A percentile compares a stretch with the other conserved stretches of the same genome.
phyloP scores from a whole-genome alignment of 2,329 filamentous ascomycete species.

The Gremmenia infestans region DNA sequence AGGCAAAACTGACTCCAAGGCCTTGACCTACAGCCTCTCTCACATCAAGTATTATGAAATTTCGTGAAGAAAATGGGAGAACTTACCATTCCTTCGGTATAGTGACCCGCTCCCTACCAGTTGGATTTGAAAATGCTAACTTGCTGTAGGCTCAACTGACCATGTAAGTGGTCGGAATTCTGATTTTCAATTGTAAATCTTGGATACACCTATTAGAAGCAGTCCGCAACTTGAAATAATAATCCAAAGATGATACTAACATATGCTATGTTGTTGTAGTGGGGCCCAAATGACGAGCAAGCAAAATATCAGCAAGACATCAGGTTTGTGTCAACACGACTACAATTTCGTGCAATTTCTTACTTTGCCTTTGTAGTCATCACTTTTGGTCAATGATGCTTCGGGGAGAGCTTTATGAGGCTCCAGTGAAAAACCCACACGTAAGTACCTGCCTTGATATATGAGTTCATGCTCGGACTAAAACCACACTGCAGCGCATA shows the following conservation, averaged over 20 bases:
- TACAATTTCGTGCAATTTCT: neutral
- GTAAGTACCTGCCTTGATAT: neutral
- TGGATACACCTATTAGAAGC: neutral
- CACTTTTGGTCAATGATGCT: constrained; percentile 37
- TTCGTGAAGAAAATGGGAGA: constrained; percentile 24
- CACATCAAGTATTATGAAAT: constrained; percentile 21
- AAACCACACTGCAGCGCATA: constrained; percentile 7
- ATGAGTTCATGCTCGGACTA: neutral
- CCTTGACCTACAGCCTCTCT: constrained; percentile 9
- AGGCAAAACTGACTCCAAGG: too few relatives aligned
- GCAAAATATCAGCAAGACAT: constrained; percentile 19
- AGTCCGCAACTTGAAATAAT: neutral
- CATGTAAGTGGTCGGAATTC: constrained; percentile 1
- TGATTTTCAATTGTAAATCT: neutral
- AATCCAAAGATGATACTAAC: neutral
- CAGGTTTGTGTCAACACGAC: constrained; percentile 3
- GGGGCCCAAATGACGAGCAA: constrained; percentile 19
- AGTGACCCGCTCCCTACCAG: too few relatives aligned
- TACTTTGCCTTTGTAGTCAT: constrained; percentile 14
- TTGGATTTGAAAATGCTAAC: neutral
- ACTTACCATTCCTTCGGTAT: constrained; percentile 22
- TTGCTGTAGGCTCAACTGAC: constrained; percentile 10
- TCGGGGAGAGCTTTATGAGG: constrained; percentile 35
- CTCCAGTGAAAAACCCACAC: constrained; percentile 36
- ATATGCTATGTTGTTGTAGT: neutral